Conservation (phyloP, 176 grass and related monocot species). For the Pharus latifolius region DNA sequence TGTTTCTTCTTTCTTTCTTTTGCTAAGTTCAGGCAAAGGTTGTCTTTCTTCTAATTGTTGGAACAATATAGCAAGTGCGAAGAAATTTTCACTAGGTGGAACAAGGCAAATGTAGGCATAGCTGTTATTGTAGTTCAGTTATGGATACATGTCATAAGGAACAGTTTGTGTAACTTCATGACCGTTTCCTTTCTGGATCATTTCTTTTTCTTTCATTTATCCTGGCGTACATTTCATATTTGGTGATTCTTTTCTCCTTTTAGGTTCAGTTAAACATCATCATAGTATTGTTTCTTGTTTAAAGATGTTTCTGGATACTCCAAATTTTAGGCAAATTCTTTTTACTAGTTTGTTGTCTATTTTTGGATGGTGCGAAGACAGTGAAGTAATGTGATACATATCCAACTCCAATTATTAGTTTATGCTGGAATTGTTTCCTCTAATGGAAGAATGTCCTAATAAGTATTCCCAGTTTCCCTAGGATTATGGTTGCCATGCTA, state of each 20-base stretch:
- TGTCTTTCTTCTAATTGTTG: background rate
- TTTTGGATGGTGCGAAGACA: no score
- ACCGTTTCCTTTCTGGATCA: background rate
- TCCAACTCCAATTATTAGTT: background rate
- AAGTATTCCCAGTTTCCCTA: background rate
- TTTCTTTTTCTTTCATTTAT: conserved; percentile 7
- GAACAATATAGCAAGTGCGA: background rate
- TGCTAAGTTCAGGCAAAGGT: background rate
- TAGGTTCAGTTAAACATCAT: background rate
- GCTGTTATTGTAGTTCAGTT: no score
- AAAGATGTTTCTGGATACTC: background rate
- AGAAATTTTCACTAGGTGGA: background rate
- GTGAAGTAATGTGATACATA: no score
- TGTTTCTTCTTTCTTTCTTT: background rate
- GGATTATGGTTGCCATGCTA: background rate
- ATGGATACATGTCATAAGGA: no score
- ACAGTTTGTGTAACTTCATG: no score
- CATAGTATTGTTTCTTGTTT: background rate
- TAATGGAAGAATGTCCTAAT: background rate
- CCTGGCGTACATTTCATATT: background rate
- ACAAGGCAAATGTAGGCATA: background rate
- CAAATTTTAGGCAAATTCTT: background rate
- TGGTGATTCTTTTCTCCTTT: background rate
- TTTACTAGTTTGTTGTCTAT: no score
- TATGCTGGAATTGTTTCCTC: conserved; percentile 4